Percentiles rank a stretch among this genome's conserved stretches.
phyloP scores from a whole-genome alignment of 192 early-diverging fungal species.

The Globomyces pollinis-pini region DNA sequence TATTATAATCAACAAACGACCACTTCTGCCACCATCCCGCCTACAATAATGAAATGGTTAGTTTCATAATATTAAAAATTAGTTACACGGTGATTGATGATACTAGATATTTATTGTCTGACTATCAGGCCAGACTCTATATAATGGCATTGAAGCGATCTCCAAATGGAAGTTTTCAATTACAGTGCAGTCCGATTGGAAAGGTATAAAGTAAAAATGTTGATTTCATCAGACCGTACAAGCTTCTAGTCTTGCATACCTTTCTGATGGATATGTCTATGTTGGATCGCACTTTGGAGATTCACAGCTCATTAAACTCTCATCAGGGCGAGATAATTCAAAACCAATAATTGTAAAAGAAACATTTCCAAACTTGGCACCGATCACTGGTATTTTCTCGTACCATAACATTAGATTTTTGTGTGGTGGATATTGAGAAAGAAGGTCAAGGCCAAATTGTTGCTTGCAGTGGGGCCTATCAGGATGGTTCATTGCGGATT shows the following conservation, averaged over 20 bases:
- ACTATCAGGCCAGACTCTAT: conserved; percentile 56
- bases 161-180: too few species aligned
- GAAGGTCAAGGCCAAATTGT: conserved; percentile 62
- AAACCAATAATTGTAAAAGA: conserved; percentile 43
- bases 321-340: conserved; percentile 18
- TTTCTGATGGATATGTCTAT: conserved; percentile 63
- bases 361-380: conserved; percentile 67
- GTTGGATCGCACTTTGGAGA: conserved; percentile 83
- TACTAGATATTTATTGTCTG: conserved; percentile 61
- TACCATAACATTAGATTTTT: too few species aligned
- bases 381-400: conserved; percentile 38
- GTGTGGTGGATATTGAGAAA: conserved; percentile 54
- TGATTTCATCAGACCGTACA: conserved; percentile 36
- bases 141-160: conserved; percentile 15
- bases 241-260: conserved; percentile 52
- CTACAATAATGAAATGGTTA: conserved; percentile 45
- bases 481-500: conserved; percentile 67
- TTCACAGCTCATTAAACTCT: conserved; percentile 66
- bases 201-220: not conserved
- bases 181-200: too few species aligned
- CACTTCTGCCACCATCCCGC: conserved; percentile 23
- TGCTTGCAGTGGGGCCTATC: conserved; percentile 72
- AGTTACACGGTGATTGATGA: conserved; percentile 15
- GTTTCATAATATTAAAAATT: not conserved
- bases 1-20: too few species aligned